Evolutionary conservation across 805 yeast genomes (phyloP), one percentile per base, ranked within the genome.

Genomic region (Metschnikowia kofuensis): DNA sequence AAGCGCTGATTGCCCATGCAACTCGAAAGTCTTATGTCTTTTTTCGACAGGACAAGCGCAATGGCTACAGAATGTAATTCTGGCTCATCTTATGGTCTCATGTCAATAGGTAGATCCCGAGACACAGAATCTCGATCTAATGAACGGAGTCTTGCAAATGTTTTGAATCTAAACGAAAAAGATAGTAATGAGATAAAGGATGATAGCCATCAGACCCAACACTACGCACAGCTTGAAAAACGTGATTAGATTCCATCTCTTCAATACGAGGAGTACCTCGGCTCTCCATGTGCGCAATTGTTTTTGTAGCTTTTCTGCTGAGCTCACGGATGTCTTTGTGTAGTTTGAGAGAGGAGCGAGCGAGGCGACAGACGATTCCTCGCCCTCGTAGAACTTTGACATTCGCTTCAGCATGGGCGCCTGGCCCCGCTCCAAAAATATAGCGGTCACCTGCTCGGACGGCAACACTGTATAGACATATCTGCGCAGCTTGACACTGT

Each of bases 391-490:
- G 49, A 70, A 69, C 39, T 63, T 61, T 16, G 62, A 53, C 41
- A 67, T 57, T 45, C 66, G 68, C 42, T 61, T 63, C 2, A 59
- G 53, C 37, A 60, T 48, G 12, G 42, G 46, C 32, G 41, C 45
- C 42, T 30, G 47, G 29, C 50, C 50, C 4, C 41, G 27, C 42
- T 53, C 57, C 41, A 45, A 37, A 38, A 47, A 40, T 31, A 48
- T 48, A 7, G 51, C 53, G 35, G 45, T 43, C 41, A 45, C 42
- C 16, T 47, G 45, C 39, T 57, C 62, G 16, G 52, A 40, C 26
- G 71, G 72, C 27, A 68, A 53, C 31, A 65, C 55, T 12, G 63
- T 53, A 49, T 69, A 69, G 41, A 57, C 59, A 45, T 57, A 59
- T 35, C 70, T 52, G 41, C 64, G 59, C 43, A 61, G 67, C 45